phyloP scores from a whole-genome alignment of 2,329 filamentous ascomycete genomes.

The Stromatinia cepivora region DNA sequence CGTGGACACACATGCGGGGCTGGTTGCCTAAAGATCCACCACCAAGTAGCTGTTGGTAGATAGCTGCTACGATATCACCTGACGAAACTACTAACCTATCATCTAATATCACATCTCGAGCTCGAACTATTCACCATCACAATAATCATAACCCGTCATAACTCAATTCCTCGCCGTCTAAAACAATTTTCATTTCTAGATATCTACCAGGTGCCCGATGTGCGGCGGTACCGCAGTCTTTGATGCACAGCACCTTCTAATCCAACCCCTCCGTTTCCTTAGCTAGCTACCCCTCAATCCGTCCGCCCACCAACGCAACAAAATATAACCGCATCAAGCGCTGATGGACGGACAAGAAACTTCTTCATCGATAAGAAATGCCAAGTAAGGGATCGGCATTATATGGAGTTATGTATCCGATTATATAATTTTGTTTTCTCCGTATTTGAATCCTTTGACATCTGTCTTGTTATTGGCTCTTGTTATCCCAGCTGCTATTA shows the following conservation, averaged over 20 bases:
- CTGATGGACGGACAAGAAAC: background rate
- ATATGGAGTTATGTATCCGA: background rate
- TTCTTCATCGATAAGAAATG: slow-evolving; percentile 4
- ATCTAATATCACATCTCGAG: background rate
- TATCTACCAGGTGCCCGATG: background rate
- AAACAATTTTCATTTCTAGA: background rate
- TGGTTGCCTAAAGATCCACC: background rate
- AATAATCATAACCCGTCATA: background rate
- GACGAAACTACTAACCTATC: background rate
- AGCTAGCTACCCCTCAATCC: background rate
- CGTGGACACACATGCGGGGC: background rate
- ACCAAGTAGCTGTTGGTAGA: background rate
- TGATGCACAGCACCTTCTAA: slow-evolving; percentile 4
- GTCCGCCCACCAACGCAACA: background rate
- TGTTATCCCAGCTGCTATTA: background rate
- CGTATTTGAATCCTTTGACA: too few species aligned
- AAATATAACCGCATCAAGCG: slow-evolving; percentile 5
- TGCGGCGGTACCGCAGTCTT: background rate
- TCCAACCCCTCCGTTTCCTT: background rate
- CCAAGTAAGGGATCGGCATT: slow-evolving; percentile 1
- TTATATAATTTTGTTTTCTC: too few species aligned
- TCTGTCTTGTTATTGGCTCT: too few species aligned
- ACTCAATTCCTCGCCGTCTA: background rate
- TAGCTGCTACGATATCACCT: background rate
- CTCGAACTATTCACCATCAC: background rate